Percentiles rank a stretch among this genome's conserved stretches.
Conservation (phyloP, 352 stramenopile species). For the Peronospora destructor region DNA sequence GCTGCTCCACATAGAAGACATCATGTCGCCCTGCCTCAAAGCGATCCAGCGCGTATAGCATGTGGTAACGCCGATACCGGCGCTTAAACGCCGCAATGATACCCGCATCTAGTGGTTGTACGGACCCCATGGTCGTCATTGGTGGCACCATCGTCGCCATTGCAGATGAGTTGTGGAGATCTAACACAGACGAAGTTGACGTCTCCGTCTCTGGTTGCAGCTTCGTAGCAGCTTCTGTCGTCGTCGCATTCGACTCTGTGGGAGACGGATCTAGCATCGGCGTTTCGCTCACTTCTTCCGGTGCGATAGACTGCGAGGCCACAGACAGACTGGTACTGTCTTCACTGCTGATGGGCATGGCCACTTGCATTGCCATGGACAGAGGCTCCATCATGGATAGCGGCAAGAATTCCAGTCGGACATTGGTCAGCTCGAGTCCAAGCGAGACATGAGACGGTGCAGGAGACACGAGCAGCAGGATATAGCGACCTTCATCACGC, state of each 20-base stretch:
- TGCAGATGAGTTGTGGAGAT: constrained; percentile 9
- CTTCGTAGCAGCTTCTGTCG: constrained; percentile 6
- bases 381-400: constrained; percentile 34
- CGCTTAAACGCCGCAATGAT: constrained; percentile 47
- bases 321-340: constrained; percentile 23
- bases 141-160: constrained; percentile 13
- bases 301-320: constrained; percentile 25
- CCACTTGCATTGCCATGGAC: constrained; percentile 33
- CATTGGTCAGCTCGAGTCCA: constrained; percentile 45
- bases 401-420: constrained; percentile 45
- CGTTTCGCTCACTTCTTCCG: constrained; percentile 11
- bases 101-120: constrained; percentile 38
- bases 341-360: constrained; percentile 36
- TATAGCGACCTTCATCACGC: constrained; percentile 35
- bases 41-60: constrained; percentile 46
- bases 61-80: constrained; percentile 45
- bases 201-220: constrained; percentile 9
- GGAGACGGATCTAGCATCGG: constrained; percentile 12
- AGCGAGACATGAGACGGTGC: constrained; percentile 43
- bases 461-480: constrained; percentile 37
- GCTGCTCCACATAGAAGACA: constrained; percentile 40
- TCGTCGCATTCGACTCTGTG: constrained; percentile 5
- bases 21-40: constrained; percentile 40
- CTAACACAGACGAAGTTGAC: neutral
- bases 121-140: constrained; percentile 15